Evolutionary conservation across 805 yeast genomes (phyloP).

Genomic region (Lipomyces sp.): DNA sequence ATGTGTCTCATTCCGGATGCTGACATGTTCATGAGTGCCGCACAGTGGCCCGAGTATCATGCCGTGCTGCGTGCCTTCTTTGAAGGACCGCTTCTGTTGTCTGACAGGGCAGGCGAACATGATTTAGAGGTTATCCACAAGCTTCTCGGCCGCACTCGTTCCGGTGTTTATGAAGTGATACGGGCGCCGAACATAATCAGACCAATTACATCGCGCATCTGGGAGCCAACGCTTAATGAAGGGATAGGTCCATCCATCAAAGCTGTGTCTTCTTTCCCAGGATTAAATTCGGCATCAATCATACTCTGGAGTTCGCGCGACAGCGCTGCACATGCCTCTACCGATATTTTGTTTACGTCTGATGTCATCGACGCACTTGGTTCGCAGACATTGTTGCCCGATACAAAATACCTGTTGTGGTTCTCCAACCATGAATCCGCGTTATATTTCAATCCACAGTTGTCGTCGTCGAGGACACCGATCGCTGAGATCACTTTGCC

Average conservation of each 20-base stretch:
- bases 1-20: slow-evolving; percentile 15
- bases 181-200: neutral
- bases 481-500: neutral
- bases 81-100: slow-evolving; percentile 6
- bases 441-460: slow-evolving; percentile 4
- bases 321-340: slow-evolving; percentile 7
- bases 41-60: slow-evolving; percentile 18
- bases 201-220: slow-evolving; percentile 12
- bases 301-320: slow-evolving; percentile 17
- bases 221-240: slow-evolving; percentile 10
- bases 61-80: slow-evolving; percentile 13
- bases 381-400: neutral
- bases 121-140: slow-evolving; percentile 14
- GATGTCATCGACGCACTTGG: slow-evolving; percentile 12
- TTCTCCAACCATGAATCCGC: slow-evolving; percentile 3
- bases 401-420: slow-evolving; percentile 8
- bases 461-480: neutral
- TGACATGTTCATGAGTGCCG: slow-evolving; percentile 17
- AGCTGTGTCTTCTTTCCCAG: slow-evolving; percentile 12
- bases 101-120: slow-evolving; percentile 15
- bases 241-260: slow-evolving; percentile 15
- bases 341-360: neutral
- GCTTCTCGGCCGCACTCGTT: slow-evolving; percentile 12
- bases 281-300: neutral
- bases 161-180: slow-evolving; percentile 10